Percentiles rank a stretch among this genome's conserved stretches.
Evolutionary conservation across 495 filamentous ascomycete genomes (phyloP).

Genomic region (Daldinia loculata): DNA sequence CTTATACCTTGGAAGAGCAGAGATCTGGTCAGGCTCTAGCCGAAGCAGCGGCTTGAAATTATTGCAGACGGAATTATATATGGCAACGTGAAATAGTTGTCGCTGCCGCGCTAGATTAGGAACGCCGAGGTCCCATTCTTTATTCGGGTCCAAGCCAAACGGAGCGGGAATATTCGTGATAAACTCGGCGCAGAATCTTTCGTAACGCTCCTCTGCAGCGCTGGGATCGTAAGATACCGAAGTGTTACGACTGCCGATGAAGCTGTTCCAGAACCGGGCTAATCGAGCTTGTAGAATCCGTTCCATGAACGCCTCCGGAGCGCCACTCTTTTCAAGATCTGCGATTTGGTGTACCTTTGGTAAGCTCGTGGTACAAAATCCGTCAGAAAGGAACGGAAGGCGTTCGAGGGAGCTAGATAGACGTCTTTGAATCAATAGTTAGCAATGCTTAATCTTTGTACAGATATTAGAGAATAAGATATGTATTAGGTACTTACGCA

Average conservation of each 20-base stretch:
- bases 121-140: background rate
- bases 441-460: background rate
- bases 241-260: background rate
- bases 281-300: conserved; percentile 2
- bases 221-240: conserved; percentile 5
- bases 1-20: conserved; percentile 6
- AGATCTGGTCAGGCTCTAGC: background rate
- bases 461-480: background rate
- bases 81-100: conserved; percentile 2
- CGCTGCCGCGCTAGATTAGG: conserved; percentile 4
- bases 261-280: conserved; percentile 2
- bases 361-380: conserved; percentile 1
- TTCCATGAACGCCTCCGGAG: conserved; percentile 9
- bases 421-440: background rate
- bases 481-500: conserved; percentile 5
- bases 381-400: conserved; percentile 5
- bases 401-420: conserved; percentile 10
- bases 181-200: conserved; percentile 6
- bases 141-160: conserved; percentile 2
- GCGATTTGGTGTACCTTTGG: conserved; percentile 3
- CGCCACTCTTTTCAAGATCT: conserved; percentile 7
- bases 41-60: conserved; percentile 7
- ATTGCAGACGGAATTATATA: conserved; percentile 9
- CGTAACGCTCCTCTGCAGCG: conserved; percentile 1
- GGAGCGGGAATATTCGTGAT: conserved; percentile 1